Conservation (phyloP, 2,329 filamentous ascomycete species). For the Aspergillus ustus region DNA sequence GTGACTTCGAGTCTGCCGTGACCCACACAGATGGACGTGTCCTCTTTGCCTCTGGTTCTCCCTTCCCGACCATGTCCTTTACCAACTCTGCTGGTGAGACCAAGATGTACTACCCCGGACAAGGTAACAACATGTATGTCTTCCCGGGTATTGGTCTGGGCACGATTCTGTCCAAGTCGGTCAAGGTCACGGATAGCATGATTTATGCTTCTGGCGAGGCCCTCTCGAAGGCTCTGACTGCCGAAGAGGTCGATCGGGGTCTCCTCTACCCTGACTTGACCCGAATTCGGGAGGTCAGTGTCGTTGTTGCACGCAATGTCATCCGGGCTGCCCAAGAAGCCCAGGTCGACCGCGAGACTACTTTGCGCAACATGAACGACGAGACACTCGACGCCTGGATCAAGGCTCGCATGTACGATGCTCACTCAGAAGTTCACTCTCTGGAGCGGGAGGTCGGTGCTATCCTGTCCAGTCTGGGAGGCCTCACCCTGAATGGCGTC, state of each 20-base stretch:
- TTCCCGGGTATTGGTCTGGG: conserved; percentile 96
- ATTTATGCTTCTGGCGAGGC: conserved; percentile 91
- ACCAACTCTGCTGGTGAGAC: conserved; percentile 63
- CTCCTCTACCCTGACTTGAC: conserved; percentile 91
- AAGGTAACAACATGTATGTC: conserved; percentile 85
- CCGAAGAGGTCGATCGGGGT: conserved; percentile 79
- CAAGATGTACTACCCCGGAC: conserved; percentile 75
- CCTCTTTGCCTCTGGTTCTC: conserved; percentile 93
- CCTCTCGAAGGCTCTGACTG: conserved; percentile 75
- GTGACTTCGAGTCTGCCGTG: conserved; percentile 93
- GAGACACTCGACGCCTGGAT: conserved; percentile 52
- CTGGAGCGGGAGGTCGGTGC: conserved; percentile 53
- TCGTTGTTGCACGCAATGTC: conserved; percentile 85
- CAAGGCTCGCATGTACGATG: conserved; percentile 55
- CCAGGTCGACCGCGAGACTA: conserved; percentile 64
- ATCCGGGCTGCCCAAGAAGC: conserved; percentile 89
- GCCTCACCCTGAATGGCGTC: conserved; percentile 28
- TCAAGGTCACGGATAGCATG: conserved; percentile 90
- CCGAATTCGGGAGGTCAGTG: conserved; percentile 87
- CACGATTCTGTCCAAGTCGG: conserved; percentile 86
- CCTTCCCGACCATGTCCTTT: conserved; percentile 75
- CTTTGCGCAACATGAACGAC: conserved; percentile 50
- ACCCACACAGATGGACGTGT: conserved; percentile 87
- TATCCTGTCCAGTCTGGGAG: conserved; percentile 43
- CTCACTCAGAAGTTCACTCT: conserved; percentile 51